Conservation (phyloP, 768 basidiomycete species). For the Favolaschia claudopus region DNA sequence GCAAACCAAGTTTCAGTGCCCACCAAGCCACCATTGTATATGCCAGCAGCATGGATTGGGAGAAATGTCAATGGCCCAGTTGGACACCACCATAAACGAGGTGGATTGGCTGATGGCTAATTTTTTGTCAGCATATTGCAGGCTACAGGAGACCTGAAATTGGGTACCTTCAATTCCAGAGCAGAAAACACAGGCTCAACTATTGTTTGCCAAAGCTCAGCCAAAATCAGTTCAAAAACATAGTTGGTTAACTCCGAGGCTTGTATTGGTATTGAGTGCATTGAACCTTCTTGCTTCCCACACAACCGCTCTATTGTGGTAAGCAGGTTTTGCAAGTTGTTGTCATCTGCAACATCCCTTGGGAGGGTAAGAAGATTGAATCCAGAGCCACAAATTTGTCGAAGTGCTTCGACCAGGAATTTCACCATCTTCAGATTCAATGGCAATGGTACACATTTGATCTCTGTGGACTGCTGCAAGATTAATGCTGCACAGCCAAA, state of each 20-base stretch:
- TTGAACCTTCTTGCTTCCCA: neutral
- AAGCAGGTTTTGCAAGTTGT: too few relatives aligned
- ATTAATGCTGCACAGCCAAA: conserved; percentile 18
- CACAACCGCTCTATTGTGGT: too few relatives aligned
- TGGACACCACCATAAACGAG: conserved; percentile 5
- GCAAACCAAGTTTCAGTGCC: too few relatives aligned
- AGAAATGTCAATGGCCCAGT: conserved; percentile 3
- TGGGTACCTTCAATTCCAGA: neutral
- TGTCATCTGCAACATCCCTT: too few relatives aligned
- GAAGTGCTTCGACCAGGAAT: too few relatives aligned
- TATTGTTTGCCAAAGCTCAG: neutral
- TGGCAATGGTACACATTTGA: neutral
- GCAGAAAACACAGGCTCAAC: neutral
- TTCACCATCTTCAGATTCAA: neutral
- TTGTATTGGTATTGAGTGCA: conserved; percentile 3
- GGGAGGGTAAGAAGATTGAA: too few relatives aligned
- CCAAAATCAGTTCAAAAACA: neutral
- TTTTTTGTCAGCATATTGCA: neutral
- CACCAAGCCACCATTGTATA: too few relatives aligned
- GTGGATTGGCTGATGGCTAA: neutral
- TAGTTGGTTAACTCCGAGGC: neutral
- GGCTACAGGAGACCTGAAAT: neutral
- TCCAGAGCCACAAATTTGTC: too few relatives aligned
- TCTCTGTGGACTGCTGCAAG: neutral
- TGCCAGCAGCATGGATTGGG: conserved; percentile 23